phyloP scores from a whole-genome alignment of 306 rosid species.

The Quercus rubra region DNA sequence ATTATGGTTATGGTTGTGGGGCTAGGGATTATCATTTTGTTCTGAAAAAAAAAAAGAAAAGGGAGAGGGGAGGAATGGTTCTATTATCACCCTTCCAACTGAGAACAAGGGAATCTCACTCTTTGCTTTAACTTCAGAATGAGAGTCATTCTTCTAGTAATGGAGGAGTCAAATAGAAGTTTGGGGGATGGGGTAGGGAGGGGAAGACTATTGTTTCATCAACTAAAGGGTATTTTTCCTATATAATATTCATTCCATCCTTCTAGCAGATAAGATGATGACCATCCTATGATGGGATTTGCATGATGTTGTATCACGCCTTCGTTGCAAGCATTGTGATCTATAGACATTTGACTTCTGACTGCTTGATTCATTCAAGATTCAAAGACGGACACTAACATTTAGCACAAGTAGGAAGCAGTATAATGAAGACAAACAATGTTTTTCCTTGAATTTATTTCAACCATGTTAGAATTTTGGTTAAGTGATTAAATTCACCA shows the following conservation, averaged over 20 bases:
- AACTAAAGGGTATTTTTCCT: no score
- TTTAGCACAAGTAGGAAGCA: neutral
- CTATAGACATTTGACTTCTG: neutral
- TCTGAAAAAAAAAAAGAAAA: no score
- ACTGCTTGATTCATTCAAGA: neutral
- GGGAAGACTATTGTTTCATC: neutral
- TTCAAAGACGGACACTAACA: neutral
- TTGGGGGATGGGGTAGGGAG: neutral
- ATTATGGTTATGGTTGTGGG: neutral
- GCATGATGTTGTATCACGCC: neutral
- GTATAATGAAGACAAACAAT: neutral
- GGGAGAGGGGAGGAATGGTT: neutral
- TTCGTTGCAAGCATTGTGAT: neutral
- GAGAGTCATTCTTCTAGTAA: neutral
- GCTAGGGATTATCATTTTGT: neutral
- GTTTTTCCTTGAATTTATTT: neutral
- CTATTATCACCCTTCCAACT: neutral
- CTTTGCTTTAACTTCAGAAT: constrained; percentile 1
- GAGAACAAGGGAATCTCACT: neutral
- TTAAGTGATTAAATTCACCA: no score
- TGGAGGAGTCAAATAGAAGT: neutral
- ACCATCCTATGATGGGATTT: neutral
- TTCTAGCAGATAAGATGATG: neutral
- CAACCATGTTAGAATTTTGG: no score
- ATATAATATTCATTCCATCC: neutral